Conservation (phyloP, 2,329 filamentous ascomycete species). For the Pestalotiopsis sp. region DNA sequence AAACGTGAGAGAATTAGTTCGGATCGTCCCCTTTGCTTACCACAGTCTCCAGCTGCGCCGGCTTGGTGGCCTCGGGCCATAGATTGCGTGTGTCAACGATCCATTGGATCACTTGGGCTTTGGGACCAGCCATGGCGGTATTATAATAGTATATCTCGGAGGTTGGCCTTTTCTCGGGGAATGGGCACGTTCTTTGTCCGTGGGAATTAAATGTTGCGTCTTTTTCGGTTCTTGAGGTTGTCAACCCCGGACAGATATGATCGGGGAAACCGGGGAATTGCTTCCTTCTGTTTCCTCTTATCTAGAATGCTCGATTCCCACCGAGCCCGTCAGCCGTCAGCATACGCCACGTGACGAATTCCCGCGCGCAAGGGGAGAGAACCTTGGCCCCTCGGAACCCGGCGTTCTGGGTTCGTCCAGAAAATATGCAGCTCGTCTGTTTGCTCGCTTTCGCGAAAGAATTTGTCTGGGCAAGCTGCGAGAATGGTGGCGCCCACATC, state of each 20-base stretch:
- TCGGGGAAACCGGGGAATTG: background rate
- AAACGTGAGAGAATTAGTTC: background rate
- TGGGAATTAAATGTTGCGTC: no score
- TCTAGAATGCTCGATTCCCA: background rate
- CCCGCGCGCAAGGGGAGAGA: background rate
- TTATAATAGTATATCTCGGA: background rate
- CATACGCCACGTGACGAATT: background rate
- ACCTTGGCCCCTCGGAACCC: background rate
- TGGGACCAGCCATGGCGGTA: constrained; percentile 28
- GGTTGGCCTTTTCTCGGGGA: background rate
- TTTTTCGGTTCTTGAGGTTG: no score
- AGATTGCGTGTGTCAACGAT: constrained; percentile 62
- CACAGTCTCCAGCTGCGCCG: constrained; percentile 47
- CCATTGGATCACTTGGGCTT: constrained; percentile 58
- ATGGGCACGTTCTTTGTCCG: no score
- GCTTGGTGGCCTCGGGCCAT: constrained; percentile 56
- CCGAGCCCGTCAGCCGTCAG: background rate
- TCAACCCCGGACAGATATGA: background rate
- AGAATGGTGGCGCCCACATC: background rate
- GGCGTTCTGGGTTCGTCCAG: background rate
- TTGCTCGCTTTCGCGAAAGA: background rate
- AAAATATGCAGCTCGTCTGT: no score
- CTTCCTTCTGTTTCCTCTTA: background rate
- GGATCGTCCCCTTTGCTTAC: constrained; percentile 37
- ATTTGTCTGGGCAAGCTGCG: background rate